Conservation (phyloP, 2,329 filamentous ascomycete species). For the Phaeosphaeriaceae sp. region DNA sequence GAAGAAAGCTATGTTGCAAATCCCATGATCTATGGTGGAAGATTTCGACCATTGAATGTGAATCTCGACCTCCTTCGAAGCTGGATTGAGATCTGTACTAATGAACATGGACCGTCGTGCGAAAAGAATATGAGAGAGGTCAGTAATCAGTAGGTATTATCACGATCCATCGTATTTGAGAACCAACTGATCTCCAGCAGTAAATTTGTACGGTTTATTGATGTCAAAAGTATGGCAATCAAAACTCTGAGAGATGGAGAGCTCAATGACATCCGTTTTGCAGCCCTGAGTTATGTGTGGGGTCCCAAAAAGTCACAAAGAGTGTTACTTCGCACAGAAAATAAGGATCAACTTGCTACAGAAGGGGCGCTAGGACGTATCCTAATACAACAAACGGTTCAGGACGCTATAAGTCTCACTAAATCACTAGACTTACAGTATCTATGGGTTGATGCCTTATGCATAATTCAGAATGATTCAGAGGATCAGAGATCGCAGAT, state of each 20-base stretch:
- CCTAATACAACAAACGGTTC: not conserved
- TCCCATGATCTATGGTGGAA: not conserved
- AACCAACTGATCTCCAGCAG: too few relatives aligned
- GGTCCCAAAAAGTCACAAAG: not conserved
- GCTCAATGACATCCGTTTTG: not conserved
- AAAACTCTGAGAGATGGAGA: not conserved
- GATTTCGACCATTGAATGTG: not conserved
- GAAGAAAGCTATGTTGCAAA: not conserved
- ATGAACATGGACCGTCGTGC: not conserved
- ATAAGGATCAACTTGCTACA: not conserved
- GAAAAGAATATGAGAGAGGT: not conserved
- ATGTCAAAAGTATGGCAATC: not conserved
- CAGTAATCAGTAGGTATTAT: not conserved
- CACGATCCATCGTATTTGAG: not conserved
- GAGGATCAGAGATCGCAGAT: slow-evolving; percentile 4
- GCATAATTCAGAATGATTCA: not conserved
- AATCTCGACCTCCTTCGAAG: not conserved
- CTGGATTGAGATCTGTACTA: not conserved
- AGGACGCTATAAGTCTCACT: not conserved
- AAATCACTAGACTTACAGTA: slow-evolving; percentile 2
- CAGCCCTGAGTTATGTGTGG: not conserved
- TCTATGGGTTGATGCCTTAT: slow-evolving; percentile 7
- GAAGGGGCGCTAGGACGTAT: not conserved
- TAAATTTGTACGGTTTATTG: not conserved
- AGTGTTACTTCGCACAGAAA: not conserved